A percentile compares a stretch with the other conserved stretches of the same genome.
These are phyloP conservation scores for Sphagnum magellanicum DNA, from an alignment of 228 moss, liverwort and hornwort genomes.

Conservation along the genomic window DNA sequence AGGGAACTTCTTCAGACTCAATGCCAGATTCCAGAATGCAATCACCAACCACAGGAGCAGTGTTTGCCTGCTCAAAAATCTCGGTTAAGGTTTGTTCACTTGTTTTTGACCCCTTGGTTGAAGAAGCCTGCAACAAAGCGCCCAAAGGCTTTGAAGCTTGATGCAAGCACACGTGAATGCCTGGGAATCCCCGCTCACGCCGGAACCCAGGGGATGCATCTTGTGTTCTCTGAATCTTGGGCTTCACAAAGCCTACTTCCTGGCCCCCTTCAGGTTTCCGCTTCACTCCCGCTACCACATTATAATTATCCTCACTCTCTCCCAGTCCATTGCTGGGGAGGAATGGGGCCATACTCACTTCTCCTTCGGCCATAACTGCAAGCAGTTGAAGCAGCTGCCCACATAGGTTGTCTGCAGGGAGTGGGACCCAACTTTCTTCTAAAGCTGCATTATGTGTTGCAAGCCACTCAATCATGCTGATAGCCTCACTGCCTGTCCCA, in stretches of 20 bases:
- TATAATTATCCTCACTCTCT: constrained; percentile 70
- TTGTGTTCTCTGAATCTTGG: constrained; percentile 54
- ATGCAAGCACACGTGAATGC: constrained; percentile 56
- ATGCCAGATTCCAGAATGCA: no score
- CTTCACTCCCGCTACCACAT: constrained; percentile 50
- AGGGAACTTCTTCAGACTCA: no score
- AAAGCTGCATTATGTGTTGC: constrained; percentile 39
- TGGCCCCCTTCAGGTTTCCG: constrained; percentile 65
- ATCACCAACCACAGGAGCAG: no score
- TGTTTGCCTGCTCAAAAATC: no score
- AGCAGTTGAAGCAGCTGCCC: constrained; percentile 89
- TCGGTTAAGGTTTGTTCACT: neutral
- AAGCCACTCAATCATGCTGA: constrained; percentile 54
- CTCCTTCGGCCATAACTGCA: constrained; percentile 56
- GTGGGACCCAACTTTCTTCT: constrained; percentile 69
- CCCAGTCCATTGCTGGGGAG: constrained; percentile 77
- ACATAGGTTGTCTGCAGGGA: constrained; percentile 60
- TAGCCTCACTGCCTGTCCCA: constrained; percentile 67
- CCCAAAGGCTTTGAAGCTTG: constrained; percentile 33
- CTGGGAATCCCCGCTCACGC: constrained; percentile 89
- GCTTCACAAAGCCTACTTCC: constrained; percentile 54
- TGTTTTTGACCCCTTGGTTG: constrained; percentile 14
- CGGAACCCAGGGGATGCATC: constrained; percentile 53
- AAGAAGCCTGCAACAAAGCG: constrained; percentile 25
- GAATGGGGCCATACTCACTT: constrained; percentile 54